Percentiles rank a stretch among this genome's conserved stretches.
Conservation (phyloP, 495 filamentous ascomycete species). For the Chlorociboria aeruginascens region DNA sequence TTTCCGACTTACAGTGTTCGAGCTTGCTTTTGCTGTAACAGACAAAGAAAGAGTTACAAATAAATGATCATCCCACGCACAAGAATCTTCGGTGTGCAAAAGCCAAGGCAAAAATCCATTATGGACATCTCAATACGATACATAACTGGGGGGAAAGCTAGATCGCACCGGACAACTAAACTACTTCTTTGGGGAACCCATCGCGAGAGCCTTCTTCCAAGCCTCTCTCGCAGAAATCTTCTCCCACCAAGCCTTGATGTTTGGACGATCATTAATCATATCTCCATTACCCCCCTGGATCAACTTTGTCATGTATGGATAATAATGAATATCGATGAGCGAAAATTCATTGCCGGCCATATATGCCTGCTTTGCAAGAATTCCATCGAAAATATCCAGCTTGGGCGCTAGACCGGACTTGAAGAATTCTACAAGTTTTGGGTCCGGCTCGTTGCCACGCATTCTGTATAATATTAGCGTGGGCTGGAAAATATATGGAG, state of each 20-base stretch:
- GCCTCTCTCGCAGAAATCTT: neutral
- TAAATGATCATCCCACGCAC: too few relatives aligned
- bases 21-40: too few relatives aligned
- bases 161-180: too few relatives aligned
- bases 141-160: too few relatives aligned
- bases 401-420: neutral
- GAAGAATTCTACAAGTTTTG: neutral
- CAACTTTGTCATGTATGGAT: neutral
- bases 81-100: conserved; percentile 4
- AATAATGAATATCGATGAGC: conserved; percentile 2
- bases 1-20: too few relatives aligned
- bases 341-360: neutral
- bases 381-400: neutral
- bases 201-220: conserved; percentile 14
- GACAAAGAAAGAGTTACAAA: too few relatives aligned
- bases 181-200: too few relatives aligned
- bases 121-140: too few relatives aligned
- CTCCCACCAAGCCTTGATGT: conserved; percentile 1
- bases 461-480: neutral
- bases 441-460: neutral
- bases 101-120: too few relatives aligned
- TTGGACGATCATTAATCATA: neutral
- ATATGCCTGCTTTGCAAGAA: neutral
- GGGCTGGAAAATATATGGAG: neutral
- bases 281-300: neutral